Evolutionary conservation across 2,329 filamentous ascomycete genomes (phyloP), one percentile per base, ranked within the genome.

Genomic region (Trichoderma sp.): DNA sequence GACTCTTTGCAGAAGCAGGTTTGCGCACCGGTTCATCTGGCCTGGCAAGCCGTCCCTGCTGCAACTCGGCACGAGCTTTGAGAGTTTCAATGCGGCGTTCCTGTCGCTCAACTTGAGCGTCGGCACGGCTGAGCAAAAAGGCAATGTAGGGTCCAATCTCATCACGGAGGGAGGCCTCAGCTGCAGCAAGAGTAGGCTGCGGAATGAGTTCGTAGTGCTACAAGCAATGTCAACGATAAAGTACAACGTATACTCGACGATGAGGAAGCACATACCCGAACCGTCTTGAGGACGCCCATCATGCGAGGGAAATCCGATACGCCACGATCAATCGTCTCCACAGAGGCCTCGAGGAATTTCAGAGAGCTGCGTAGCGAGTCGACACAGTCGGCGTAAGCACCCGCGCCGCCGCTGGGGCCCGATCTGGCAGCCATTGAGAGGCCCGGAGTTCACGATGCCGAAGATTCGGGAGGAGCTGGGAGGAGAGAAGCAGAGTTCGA

Each of bases 141-240:
- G 90, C 84, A 72, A 97, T 91, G 78, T 93, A 94, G 10, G 94
- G 94, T n/a, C 91, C 90, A 73, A 97, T 96, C 77, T 97, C 94
- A 75, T 93, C 91, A 74, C 94, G 90, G 21, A 97, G 88, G 5
- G 93, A 90, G 73, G 92, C 85, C 80, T 97, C 94, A 37, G 94
- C 94, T 71, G 90, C 87, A 70, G 90, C 89, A 55, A 97, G 88
- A 63, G 92, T 92, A 14, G 91, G 88, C 77, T 97, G 93, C 18
- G 94, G 92, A 74, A 97, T 92, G 52, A 97, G 89, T 79, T 97
- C 94, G 81, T 97, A 97, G 82, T 97, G 94, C 90, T 96, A 71
- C 37, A 18, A 32, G 18, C 18, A 16, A 26, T 39, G 58, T 71
- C 61, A 66, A 61, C 34, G 32, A 43, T 8, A 32, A 39, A 43